phyloP scores from a whole-genome alignment of 2,329 filamentous ascomycete species.

The Myriosclerotinia duriaeana region DNA sequence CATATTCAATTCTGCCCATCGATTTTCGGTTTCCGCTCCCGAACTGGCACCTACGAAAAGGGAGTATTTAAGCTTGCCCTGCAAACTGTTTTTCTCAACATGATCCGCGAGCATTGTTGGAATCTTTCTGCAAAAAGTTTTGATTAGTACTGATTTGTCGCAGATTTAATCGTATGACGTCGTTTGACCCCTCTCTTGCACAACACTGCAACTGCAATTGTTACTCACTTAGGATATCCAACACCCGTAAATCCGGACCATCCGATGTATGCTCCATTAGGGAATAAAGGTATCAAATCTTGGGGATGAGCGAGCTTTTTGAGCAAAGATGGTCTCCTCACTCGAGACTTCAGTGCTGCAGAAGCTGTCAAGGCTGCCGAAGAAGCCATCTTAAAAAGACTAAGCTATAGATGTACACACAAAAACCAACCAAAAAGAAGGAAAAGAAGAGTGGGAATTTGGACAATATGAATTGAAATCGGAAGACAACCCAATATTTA shows the following conservation, averaged over 20 bases:
- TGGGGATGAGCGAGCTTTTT: conserved; percentile 77
- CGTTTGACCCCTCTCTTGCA: background rate
- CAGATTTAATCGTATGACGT: background rate
- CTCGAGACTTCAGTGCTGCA: conserved; percentile 67
- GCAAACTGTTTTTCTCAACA: conserved; percentile 80
- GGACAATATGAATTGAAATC: background rate
- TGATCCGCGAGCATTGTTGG: conserved; percentile 83
- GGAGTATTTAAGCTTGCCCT: conserved; percentile 81
- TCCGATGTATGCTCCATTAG: conserved; percentile 81
- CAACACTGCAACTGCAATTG: conserved; percentile 1
- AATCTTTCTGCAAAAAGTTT: conserved; percentile 60
- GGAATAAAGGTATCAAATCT: conserved; percentile 78
- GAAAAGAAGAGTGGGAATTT: background rate
- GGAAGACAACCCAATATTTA: conserved; percentile 11
- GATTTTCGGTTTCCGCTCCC: conserved; percentile 81
- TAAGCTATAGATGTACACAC: background rate
- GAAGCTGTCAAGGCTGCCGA: conserved; percentile 38
- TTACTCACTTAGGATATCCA: conserved; percentile 76
- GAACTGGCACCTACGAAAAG: conserved; percentile 89
- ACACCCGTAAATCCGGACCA: conserved; percentile 92
- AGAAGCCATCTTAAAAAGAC: conserved; percentile 31
- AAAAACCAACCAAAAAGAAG: background rate
- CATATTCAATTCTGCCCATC: conserved; percentile 89
- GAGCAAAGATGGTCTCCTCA: conserved; percentile 73
- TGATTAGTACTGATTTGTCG: conserved; percentile 10